Percentiles rank a stretch among this genome's conserved stretches.
Evolutionary conservation across 345 rosid genomes (phyloP).

Genomic region (Citrus mangshanensis): DNA sequence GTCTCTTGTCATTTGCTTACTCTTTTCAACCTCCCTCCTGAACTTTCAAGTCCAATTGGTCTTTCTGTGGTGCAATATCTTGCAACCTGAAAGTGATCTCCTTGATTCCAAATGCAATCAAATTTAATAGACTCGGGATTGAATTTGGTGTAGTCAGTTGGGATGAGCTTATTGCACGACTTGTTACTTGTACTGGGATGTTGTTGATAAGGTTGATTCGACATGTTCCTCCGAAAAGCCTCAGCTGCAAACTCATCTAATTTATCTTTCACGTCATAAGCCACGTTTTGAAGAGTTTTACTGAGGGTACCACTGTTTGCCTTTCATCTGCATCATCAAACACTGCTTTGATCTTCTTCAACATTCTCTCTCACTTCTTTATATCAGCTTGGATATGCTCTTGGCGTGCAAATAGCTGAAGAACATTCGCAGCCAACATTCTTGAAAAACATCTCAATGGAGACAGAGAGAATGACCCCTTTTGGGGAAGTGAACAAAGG

Average conservation of each 20-base stretch:
- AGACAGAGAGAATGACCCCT: background rate
- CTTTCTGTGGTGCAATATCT: too few species aligned
- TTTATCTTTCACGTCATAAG: constrained; percentile 12
- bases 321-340: constrained; percentile 16
- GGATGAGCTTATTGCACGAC: background rate
- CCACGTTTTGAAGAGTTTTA: background rate
- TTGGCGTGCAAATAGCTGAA: background rate
- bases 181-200: background rate
- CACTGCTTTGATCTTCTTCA: background rate
- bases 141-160: background rate
- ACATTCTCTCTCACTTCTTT: background rate
- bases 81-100: background rate
- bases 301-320: background rate
- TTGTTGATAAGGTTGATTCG: background rate
- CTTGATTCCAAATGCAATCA: background rate
- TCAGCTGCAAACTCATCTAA: constrained; percentile 14
- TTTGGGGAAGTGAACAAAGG: too few species aligned
- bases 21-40: too few species aligned
- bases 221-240: background rate
- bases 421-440: background rate
- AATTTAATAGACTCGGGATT: background rate
- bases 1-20: too few species aligned
- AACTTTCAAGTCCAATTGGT: too few species aligned
- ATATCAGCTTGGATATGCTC: background rate
- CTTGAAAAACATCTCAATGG: background rate